phyloP scores from a whole-genome alignment of 495 filamentous ascomycete species.

The Neurospora sp. region DNA sequence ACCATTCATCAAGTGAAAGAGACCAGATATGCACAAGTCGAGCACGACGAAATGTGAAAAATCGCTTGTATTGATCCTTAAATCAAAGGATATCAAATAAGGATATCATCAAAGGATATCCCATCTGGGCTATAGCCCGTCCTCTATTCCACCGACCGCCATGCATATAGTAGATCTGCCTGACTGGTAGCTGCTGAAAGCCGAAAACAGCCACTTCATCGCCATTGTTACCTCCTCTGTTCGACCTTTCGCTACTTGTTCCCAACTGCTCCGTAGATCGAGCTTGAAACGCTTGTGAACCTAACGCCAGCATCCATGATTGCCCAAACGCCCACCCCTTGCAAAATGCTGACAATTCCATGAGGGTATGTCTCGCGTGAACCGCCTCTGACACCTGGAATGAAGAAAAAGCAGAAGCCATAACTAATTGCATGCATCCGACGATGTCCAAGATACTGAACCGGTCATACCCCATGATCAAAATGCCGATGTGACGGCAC shows the following conservation, averaged over 20 bases:
- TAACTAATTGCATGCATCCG: not conserved
- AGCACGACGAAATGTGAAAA: not conserved
- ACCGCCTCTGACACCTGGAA: not conserved
- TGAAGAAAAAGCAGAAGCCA: not conserved
- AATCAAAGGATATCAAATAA: not conserved
- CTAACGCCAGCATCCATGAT: not conserved
- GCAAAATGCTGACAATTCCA: not conserved
- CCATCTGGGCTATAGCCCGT: not conserved
- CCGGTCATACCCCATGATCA: not conserved
- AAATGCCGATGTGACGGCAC: not conserved
- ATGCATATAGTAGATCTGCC: not conserved
- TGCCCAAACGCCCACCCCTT: not conserved
- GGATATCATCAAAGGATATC: not conserved
- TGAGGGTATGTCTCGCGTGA: not conserved
- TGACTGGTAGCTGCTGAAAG: not conserved
- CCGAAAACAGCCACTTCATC: not conserved
- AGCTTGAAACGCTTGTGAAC: not conserved
- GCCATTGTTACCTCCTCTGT: not conserved
- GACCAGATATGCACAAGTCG: not conserved
- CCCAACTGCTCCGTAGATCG: not conserved
- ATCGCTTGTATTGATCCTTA: not conserved
- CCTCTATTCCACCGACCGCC: not conserved
- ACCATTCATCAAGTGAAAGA: not conserved
- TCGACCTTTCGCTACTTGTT: not conserved
- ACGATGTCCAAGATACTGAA: not conserved